Conservation (phyloP, 305 asterid species). For the Galium porrigens region DNA sequence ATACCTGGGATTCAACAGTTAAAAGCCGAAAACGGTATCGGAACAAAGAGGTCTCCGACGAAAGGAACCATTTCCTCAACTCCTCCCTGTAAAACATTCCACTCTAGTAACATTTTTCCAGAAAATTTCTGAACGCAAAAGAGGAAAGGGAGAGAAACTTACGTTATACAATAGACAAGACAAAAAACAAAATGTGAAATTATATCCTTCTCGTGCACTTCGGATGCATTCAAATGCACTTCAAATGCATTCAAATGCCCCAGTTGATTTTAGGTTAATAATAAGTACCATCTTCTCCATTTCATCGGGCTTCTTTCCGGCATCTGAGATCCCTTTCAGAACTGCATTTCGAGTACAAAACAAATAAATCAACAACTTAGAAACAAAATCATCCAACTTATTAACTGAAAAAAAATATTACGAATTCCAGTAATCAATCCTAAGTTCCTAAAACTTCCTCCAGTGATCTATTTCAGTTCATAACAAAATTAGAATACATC, state of each 20-base stretch:
- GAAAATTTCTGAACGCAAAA: conserved; percentile 3
- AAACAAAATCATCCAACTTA: not conserved
- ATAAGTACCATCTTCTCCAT: conserved; percentile 48
- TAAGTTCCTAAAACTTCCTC: not conserved
- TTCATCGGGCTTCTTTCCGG: conserved; percentile 69
- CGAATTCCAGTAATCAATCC: not conserved
- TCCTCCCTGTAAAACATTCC: conserved; percentile 48
- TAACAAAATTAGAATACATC: not conserved
- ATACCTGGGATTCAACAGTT: conserved; percentile 56
- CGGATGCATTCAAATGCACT: conserved; percentile 48
- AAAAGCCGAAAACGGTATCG: conserved; percentile 45
- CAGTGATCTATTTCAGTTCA: not conserved
- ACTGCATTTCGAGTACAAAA: conserved; percentile 37
- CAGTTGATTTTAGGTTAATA: no score
- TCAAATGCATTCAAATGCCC: conserved; percentile 53
- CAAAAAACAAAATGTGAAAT: conserved; percentile 89
- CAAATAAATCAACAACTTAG: not conserved
- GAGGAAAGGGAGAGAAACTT: conserved; percentile 16
- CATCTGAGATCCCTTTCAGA: conserved; percentile 79
- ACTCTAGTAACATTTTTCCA: conserved; percentile 1
- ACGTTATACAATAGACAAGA: conserved; percentile 93
- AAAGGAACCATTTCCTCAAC: not conserved
- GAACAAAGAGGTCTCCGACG: not conserved
- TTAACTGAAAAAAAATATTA: not conserved
- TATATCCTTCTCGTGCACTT: conserved; percentile 53